Evolutionary conservation across 2,329 filamentous ascomycete species (phyloP).

Genomic region (Stagonosporopsis rhizophila): DNA sequence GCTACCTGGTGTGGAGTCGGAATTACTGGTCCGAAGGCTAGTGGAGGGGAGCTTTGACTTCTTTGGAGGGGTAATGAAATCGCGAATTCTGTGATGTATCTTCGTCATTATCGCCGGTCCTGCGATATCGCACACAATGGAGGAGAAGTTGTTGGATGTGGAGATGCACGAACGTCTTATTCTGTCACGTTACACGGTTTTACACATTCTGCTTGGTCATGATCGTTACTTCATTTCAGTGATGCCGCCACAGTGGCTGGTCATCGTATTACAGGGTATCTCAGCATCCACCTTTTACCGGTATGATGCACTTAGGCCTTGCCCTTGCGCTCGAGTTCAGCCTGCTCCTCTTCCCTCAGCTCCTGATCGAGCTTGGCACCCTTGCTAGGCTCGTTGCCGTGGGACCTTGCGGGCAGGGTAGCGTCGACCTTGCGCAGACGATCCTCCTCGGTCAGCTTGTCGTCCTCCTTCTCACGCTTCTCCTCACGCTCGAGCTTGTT

Average conservation of each 20-base stretch:
- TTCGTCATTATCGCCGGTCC: slow-evolving; percentile 4
- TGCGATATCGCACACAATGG: background rate
- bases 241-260: slow-evolving; percentile 18
- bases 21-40: slow-evolving; percentile 8
- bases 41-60: slow-evolving; percentile 10
- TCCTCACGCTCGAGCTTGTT: slow-evolving; percentile 73
- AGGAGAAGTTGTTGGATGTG: background rate
- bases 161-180: no score
- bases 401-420: slow-evolving; percentile 63
- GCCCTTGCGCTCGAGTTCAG: slow-evolving; percentile 68
- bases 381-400: slow-evolving; percentile 76
- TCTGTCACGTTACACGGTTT: no score
- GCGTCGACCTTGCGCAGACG: slow-evolving; percentile 64
- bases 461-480: slow-evolving; percentile 55
- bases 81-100: slow-evolving; percentile 11
- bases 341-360: slow-evolving; percentile 72
- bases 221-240: slow-evolving; percentile 18
- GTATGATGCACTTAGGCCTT: slow-evolving; percentile 25
- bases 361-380: slow-evolving; percentile 76
- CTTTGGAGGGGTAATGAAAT: background rate
- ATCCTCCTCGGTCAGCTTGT: slow-evolving; percentile 45
- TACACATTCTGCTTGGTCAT: no score
- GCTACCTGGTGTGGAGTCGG: slow-evolving; percentile 5
- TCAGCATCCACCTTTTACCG: slow-evolving; percentile 12
- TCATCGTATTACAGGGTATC: slow-evolving; percentile 17